These are phyloP conservation scores for Myxozyma monticola DNA, from an alignment of 805 yeast species.

Conservation along the genomic window DNA sequence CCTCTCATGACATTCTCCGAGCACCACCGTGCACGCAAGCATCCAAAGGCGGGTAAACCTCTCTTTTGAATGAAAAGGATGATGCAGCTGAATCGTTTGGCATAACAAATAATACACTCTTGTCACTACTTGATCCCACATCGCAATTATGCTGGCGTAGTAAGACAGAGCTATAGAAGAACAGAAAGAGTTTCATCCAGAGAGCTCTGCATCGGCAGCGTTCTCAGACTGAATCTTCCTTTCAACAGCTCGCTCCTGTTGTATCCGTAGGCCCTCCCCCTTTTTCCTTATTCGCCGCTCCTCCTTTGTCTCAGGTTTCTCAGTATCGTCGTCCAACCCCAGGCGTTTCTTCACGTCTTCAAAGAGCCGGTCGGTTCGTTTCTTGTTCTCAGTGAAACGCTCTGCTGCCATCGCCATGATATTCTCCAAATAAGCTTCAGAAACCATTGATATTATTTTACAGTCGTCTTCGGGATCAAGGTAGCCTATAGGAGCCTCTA, in stretches of 20 bases:
- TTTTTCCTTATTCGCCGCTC: slow-evolving; percentile 21
- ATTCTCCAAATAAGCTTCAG: slow-evolving; percentile 50
- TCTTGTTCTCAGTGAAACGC: slow-evolving; percentile 65
- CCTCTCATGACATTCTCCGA: too few species aligned
- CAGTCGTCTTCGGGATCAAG: slow-evolving; percentile 37
- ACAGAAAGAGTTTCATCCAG: too few species aligned
- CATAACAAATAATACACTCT: too few species aligned
- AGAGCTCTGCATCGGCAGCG: too few species aligned
- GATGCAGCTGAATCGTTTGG: too few species aligned
- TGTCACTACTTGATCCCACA: too few species aligned
- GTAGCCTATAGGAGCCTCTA: slow-evolving; percentile 77
- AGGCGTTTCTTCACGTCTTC: slow-evolving; percentile 7
- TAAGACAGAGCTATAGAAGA: too few species aligned
- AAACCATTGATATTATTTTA: slow-evolving; percentile 46
- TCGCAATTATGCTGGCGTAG: too few species aligned
- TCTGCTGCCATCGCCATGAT: slow-evolving; percentile 58
- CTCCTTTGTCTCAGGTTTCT: slow-evolving; percentile 14
- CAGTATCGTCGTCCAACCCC: background rate
- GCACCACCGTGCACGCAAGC: too few species aligned
- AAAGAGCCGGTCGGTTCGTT: slow-evolving; percentile 46
- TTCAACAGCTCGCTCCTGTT: slow-evolving; percentile 4
- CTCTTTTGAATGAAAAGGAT: too few species aligned
- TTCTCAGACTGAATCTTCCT: too few species aligned
- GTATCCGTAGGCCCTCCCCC: slow-evolving; percentile 18
- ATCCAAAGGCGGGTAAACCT: too few species aligned